Evolutionary conservation across 2,329 filamentous ascomycete genomes (phyloP).

Genomic region (Tolypocladium pustulatum): DNA sequence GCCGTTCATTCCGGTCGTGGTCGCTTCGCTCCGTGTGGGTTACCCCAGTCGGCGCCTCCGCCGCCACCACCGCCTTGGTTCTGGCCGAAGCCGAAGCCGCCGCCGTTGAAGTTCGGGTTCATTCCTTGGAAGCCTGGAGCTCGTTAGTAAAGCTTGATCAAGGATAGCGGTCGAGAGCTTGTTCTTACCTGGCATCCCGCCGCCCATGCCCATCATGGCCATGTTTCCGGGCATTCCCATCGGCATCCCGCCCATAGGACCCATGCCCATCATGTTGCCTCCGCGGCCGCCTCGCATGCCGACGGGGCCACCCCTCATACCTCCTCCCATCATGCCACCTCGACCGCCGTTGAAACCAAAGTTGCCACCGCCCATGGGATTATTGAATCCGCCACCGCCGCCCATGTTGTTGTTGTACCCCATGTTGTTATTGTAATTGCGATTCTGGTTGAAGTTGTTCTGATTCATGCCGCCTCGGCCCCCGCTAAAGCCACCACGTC

Average conservation of each 20-base stretch:
- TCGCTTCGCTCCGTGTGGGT: constrained; percentile 72
- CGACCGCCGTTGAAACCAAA: constrained; percentile 40
- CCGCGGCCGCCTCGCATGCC: constrained; percentile 41
- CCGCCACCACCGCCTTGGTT: constrained; percentile 31
- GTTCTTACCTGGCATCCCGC: constrained; percentile 25
- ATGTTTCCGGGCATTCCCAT: constrained; percentile 50
- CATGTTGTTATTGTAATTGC: constrained; percentile 30
- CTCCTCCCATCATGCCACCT: constrained; percentile 25
- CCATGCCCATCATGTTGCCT: constrained; percentile 40
- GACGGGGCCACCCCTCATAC: constrained; percentile 35
- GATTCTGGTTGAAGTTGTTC: constrained; percentile 32
- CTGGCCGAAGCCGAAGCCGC: constrained; percentile 54
- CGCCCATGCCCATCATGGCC: constrained; percentile 41
- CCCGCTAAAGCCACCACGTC: constrained; percentile 36
- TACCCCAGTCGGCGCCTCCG: constrained; percentile 54
- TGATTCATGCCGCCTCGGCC: constrained; percentile 38
- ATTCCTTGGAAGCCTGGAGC: constrained; percentile 53
- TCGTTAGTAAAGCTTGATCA: constrained; percentile 9
- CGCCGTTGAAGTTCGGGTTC: constrained; percentile 56
- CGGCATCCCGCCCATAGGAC: constrained; percentile 34
- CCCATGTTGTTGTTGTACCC: constrained; percentile 37
- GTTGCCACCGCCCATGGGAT: constrained; percentile 40
- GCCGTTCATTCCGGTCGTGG: constrained; percentile 53
- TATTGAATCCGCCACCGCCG: constrained; percentile 30
- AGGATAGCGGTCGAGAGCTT: not conserved